These are phyloP conservation scores for Gossypium thurberi DNA, from an alignment of 345 rosid species.

Conservation along the genomic window DNA sequence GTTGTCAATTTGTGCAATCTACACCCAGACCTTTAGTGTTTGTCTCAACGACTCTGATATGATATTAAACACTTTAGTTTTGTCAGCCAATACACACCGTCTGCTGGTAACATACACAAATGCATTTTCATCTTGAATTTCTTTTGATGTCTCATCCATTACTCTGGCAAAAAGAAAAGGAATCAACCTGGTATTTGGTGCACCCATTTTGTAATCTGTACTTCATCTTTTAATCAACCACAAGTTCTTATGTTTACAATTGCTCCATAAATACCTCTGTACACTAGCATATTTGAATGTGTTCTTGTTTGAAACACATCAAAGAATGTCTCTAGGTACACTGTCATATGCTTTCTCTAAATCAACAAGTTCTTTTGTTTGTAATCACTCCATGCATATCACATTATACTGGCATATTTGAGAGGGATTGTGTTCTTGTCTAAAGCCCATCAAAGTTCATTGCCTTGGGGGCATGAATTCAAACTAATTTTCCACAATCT, in stretches of 20 bases:
- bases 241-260: background rate
- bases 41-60: background rate
- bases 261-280: background rate
- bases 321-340: background rate
- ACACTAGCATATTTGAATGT: background rate
- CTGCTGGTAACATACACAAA: no score
- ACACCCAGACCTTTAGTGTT: background rate
- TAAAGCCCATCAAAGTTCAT: background rate
- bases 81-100: no score
- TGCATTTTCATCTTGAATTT: background rate
- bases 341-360: background rate
- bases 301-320: background rate
- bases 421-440: background rate
- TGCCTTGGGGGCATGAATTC: no score
- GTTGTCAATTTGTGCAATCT: background rate
- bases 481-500: background rate
- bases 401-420: background rate
- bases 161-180: background rate
- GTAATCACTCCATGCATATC: background rate
- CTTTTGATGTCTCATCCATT: background rate
- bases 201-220: background rate
- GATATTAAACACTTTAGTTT: no score
- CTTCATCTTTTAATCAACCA: background rate
- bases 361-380: background rate
- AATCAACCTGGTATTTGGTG: background rate